Conservation (phyloP, 495 filamentous ascomycete species). For the Neurospora sp. region DNA sequence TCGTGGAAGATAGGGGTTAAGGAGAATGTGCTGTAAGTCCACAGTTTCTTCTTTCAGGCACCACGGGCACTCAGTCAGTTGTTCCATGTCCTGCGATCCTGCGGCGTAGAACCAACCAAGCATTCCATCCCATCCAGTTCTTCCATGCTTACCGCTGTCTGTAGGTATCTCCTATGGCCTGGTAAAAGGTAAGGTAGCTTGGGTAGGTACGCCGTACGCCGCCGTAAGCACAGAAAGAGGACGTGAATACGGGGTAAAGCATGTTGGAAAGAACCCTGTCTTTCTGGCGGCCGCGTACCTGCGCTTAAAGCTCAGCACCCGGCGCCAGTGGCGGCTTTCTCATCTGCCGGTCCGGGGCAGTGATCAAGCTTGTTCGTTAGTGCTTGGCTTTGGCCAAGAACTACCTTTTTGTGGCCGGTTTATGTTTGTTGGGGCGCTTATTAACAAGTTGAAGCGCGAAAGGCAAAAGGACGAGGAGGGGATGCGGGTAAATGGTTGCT, state of each 20-base stretch:
- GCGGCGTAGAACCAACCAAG: not conserved
- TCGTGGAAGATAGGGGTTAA: not conserved
- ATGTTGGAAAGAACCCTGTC: not conserved
- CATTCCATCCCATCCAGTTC: not conserved
- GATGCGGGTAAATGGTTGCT: not conserved
- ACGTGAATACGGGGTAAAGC: not conserved
- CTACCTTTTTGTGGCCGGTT: not conserved
- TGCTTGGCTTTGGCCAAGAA: not conserved
- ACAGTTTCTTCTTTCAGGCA: not conserved
- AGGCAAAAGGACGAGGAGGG: not conserved
- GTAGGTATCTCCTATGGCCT: not conserved
- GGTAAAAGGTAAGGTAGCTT: not conserved
- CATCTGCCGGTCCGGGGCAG: not conserved
- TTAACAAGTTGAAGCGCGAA: not conserved
- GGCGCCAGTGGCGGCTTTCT: not conserved
- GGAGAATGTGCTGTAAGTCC: not conserved
- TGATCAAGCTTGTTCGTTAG: not conserved
- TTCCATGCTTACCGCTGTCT: not conserved
- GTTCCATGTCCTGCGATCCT: not conserved
- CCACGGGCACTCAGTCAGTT: not conserved
- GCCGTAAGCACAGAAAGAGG: not conserved
- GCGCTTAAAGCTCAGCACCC: not conserved
- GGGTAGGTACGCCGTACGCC: not conserved
- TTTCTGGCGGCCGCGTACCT: not conserved
- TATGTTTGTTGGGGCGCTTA: not conserved